A percentile compares a stretch with the other conserved stretches of the same genome.
Conservation (phyloP, 305 asterid species). For the Fraxinus sp. region DNA sequence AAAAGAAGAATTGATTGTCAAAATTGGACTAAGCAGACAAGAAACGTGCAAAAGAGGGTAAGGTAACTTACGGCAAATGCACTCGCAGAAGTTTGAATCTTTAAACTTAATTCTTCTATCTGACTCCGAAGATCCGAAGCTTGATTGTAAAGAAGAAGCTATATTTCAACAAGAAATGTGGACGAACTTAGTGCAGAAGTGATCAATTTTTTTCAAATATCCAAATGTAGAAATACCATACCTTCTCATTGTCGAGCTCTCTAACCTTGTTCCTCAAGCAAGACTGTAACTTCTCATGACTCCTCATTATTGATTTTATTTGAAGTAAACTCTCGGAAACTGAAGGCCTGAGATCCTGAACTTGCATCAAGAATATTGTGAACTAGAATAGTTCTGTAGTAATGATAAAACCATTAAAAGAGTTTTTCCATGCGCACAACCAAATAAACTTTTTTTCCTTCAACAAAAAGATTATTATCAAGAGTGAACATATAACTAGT, state of each 20-base stretch:
- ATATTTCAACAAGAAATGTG: conserved; percentile 29
- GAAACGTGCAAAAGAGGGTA: conserved; percentile 17
- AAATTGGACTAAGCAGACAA: conserved; percentile 27
- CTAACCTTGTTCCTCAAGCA: conserved; percentile 49
- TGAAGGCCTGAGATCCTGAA: conserved; percentile 66
- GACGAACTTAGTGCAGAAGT: conserved; percentile 27
- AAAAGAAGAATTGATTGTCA: conserved; percentile 24
- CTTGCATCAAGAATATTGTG: conserved; percentile 19
- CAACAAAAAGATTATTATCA: not conserved
- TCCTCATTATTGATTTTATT: conserved; percentile 41
- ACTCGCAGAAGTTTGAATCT: conserved; percentile 51
- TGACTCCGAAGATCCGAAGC: conserved; percentile 52
- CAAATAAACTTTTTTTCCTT: not conserved
- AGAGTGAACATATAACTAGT: not conserved
- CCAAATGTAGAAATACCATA: conserved; percentile 27
- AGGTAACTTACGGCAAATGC: conserved; percentile 47
- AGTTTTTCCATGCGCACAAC: not conserved
- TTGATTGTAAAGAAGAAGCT: conserved; percentile 58
- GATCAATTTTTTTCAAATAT: conserved; percentile 12
- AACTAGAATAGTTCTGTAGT: conserved; percentile 2
- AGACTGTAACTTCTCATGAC: conserved; percentile 55
- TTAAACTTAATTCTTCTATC: conserved; percentile 52
- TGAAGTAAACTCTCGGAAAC: conserved; percentile 50
- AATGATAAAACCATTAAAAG: not conserved
- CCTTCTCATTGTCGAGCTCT: conserved; percentile 78